Evolutionary conservation across 1,139 yeast species (phyloP), one percentile per base, ranked within the genome.

Genomic region (Kodamaea suecica): DNA sequence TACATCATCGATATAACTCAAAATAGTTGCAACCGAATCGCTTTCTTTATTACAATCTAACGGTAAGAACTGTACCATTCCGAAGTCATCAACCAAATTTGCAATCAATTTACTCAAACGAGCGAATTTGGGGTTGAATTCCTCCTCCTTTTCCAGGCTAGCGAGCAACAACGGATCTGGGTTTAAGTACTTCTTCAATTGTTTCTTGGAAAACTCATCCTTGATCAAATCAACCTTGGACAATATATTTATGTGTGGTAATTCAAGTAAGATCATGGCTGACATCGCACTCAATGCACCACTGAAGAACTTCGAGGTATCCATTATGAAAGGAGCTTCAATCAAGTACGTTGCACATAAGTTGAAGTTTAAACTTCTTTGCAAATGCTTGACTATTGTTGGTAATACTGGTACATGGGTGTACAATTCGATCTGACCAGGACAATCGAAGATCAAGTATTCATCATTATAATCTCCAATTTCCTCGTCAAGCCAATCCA

Each of bases 201-300:
- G 86, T 41, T 84, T 80, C 49, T 76, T 79, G 12, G 83, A 78
- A 28, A 78, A 78, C 27, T 84, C 84, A 49, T 80, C 84, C 50
- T 84, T 84, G 30, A 92, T 78, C 52, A 92, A 70, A 55, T 94
- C 99, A 40, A 85, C 65, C 53, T 92, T 92, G 37, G 95, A 84
- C 33, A 90, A 66, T 26, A 92, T 78, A 55, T 92, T 92, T 42
- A 92, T 81, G 57, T 92, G 99, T 10, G 99, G 99, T 29, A 92
- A 72, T 56, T 92, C 99, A 36, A 92, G 69, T 40, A 92, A 66
- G 30, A 92, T 86, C 99, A 94, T 94, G 2, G 98, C 96, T 19
- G 95, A 82, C 98, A 94, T 94, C 24, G 99, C 99, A 55, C 92
- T 80, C 45, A 94, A 68, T 0, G 95, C 95, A 2, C 98, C 98